Conservation (phyloP, 208 protist genomes). For the Trypanosoma rangeli region DNA sequence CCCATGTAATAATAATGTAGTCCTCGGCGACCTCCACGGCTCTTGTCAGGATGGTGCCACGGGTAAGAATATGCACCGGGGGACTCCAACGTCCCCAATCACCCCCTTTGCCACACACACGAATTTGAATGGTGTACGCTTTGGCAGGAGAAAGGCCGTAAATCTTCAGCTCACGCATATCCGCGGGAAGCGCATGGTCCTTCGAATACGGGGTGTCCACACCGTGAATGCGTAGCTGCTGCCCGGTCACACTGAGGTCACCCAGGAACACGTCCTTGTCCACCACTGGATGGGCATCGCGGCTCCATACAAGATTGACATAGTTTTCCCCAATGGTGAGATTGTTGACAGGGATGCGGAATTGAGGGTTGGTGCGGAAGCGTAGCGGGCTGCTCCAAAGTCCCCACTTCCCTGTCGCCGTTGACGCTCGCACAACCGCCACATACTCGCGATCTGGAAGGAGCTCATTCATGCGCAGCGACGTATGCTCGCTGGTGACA, state of each 20-base stretch:
- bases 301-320: constrained; percentile 82
- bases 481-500: constrained; percentile 83
- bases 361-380: constrained; percentile 89
- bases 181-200: constrained; percentile 77
- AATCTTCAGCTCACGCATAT: constrained; percentile 86
- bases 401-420: constrained; percentile 80
- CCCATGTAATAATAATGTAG: constrained; percentile 85
- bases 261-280: constrained; percentile 67
- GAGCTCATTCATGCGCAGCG: constrained; percentile 70
- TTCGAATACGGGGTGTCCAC: constrained; percentile 78
- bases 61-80: constrained; percentile 83
- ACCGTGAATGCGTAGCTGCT: constrained; percentile 88
- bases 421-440: constrained; percentile 83
- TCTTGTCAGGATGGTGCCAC: constrained; percentile 78
- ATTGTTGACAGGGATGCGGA: constrained; percentile 82
- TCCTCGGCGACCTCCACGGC: constrained; percentile 91
- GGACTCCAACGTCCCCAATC: constrained; percentile 88
- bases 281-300: constrained; percentile 42
- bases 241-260: constrained; percentile 81
- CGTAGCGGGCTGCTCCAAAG: constrained; percentile 84
- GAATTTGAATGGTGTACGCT: constrained; percentile 89
- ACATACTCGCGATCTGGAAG: constrained; percentile 87
- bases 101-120: constrained; percentile 78
- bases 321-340: constrained; percentile 94
- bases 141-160: constrained; percentile 78